Conservation (phyloP, 140 eudicot species). For the Senecio squalidus region DNA sequence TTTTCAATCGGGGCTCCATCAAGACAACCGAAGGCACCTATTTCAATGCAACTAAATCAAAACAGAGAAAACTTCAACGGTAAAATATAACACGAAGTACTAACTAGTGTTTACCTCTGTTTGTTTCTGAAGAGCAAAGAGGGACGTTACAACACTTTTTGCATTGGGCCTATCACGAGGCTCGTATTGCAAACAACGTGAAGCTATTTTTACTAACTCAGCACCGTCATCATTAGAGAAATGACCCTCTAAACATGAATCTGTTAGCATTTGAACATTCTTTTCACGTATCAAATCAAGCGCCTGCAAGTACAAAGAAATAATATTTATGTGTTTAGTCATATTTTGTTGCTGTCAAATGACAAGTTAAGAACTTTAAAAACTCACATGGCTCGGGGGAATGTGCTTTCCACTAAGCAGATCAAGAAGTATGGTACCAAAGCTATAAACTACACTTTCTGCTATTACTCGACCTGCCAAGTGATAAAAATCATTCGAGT, state of each 20-base stretch:
- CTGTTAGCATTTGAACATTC: too few relatives aligned
- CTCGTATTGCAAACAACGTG: slow-evolving; percentile 70
- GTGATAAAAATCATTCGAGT: not conserved
- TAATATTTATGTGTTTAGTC: not conserved
- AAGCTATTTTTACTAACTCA: slow-evolving; percentile 66
- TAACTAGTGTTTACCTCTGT: slow-evolving; percentile 43
- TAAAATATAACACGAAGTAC: too few relatives aligned
- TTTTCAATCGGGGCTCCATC: slow-evolving; percentile 26
- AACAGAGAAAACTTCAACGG: not conserved
- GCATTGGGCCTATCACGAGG: slow-evolving; percentile 72
- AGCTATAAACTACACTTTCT: slow-evolving; percentile 63
- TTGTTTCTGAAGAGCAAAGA: slow-evolving; percentile 57
- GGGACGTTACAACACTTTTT: slow-evolving; percentile 46
- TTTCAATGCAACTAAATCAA: not conserved
- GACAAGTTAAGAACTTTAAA: not conserved
- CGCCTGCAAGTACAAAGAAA: slow-evolving; percentile 36
- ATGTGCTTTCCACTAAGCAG: too few relatives aligned
- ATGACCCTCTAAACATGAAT: too few relatives aligned
- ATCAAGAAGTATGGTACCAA: slow-evolving; percentile 64
- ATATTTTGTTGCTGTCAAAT: not conserved
- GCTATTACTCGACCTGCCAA: slow-evolving; percentile 59
- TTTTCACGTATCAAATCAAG: slow-evolving; percentile 61
- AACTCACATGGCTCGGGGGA: slow-evolving; percentile 67
- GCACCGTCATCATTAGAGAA: too few relatives aligned
- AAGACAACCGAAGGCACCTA: slow-evolving; percentile 13